Evolutionary conservation across 495 filamentous ascomycete genomes (phyloP).

Genomic region (Delitschia confertaspora): DNA sequence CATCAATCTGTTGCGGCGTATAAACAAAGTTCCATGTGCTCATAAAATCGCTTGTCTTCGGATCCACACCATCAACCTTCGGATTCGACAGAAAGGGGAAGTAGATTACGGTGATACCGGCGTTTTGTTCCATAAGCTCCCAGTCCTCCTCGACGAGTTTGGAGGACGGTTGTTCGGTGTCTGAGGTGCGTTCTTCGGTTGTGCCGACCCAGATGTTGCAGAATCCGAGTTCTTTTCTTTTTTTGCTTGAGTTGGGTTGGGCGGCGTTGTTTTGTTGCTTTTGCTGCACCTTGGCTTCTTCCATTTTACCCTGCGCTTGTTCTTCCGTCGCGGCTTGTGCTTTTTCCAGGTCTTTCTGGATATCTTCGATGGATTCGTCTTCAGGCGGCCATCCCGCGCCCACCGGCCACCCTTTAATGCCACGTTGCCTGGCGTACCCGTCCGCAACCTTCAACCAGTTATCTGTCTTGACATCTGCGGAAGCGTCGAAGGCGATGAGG

Average conservation of each 20-base stretch:
- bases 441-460: constrained; percentile 93
- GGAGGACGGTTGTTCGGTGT: constrained; percentile 56
- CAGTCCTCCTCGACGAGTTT: constrained; percentile 58
- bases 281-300: constrained; percentile 49
- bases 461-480: constrained; percentile 71
- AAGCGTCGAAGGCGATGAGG: constrained; percentile 81
- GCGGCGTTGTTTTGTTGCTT: constrained; percentile 21
- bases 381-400: constrained; percentile 80
- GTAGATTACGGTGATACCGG: constrained; percentile 84
- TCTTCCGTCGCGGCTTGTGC: constrained; percentile 52
- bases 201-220: constrained; percentile 95
- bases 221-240: constrained; percentile 51
- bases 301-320: constrained; percentile 54
- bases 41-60: constrained; percentile 70
- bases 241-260: too few relatives aligned
- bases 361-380: constrained; percentile 43
- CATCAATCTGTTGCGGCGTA: constrained; percentile 75
- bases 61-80: constrained; percentile 68
- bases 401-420: constrained; percentile 86
- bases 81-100: constrained; percentile 81
- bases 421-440: constrained; percentile 80
- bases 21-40: constrained; percentile 98
- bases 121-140: constrained; percentile 64
- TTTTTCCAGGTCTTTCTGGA: constrained; percentile 56
- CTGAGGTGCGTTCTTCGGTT: constrained; percentile 54